These are phyloP conservation scores for Phytophthora litchii DNA, from an alignment of 352 stramenopile genomes.

Conservation along the genomic window DNA sequence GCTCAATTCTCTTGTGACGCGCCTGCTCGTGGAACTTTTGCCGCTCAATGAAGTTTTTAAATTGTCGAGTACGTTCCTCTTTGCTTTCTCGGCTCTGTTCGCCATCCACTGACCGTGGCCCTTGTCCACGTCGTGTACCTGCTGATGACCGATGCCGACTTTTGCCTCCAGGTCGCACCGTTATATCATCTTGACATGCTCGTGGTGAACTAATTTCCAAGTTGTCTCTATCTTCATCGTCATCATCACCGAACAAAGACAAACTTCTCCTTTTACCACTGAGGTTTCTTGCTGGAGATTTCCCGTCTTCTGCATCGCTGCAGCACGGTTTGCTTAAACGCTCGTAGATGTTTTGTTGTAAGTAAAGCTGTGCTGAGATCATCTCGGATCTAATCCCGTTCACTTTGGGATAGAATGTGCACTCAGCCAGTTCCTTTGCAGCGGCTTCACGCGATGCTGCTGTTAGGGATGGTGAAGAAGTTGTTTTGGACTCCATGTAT, in stretches of 20 bases:
- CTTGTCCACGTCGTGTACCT: slow-evolving; percentile 20
- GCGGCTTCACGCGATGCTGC: slow-evolving; percentile 62
- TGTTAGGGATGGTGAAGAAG: slow-evolving; percentile 46
- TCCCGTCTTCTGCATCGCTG: slow-evolving; percentile 22
- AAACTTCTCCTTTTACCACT: slow-evolving; percentile 35
- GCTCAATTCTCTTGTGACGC: slow-evolving; percentile 65
- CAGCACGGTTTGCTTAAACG: slow-evolving; percentile 72
- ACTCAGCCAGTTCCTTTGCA: slow-evolving; percentile 71
- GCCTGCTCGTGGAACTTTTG: slow-evolving; percentile 80
- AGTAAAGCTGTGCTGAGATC: slow-evolving; percentile 83
- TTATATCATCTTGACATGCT: slow-evolving; percentile 61
- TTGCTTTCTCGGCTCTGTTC: slow-evolving; percentile 48
- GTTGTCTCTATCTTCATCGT: slow-evolving; percentile 36
- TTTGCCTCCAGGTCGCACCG: slow-evolving; percentile 35
- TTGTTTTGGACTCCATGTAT: slow-evolving; percentile 61
- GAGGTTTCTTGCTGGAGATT: slow-evolving; percentile 24
- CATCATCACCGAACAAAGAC: slow-evolving; percentile 40
- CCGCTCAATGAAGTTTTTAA: slow-evolving; percentile 75
- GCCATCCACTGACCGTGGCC: slow-evolving; percentile 60
- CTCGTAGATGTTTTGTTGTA: slow-evolving; percentile 88
- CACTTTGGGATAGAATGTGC: slow-evolving; percentile 81
- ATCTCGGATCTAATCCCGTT: slow-evolving; percentile 79
- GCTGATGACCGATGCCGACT: slow-evolving; percentile 17
- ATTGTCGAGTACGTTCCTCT: slow-evolving; percentile 54
- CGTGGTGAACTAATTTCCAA: slow-evolving; percentile 27